Evolutionary conservation across 2,329 filamentous ascomycete species (phyloP).

Genomic region (Amphichorda felina): DNA sequence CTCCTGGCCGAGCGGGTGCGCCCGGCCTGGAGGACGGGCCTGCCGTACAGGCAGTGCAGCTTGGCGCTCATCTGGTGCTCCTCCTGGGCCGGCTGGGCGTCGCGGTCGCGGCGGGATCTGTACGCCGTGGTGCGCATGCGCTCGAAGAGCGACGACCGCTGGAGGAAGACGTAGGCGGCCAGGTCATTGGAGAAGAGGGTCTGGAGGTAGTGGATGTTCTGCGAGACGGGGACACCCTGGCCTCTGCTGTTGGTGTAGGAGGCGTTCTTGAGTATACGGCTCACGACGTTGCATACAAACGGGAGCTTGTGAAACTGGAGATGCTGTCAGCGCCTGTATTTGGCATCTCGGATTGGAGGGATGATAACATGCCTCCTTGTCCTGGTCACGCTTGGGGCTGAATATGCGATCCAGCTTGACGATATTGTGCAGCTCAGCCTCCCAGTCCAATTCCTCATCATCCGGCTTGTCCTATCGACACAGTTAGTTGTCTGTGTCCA

Average conservation of each 20-base stretch:
- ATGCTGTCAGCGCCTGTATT: too few relatives aligned
- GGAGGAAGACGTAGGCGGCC: slow-evolving; percentile 49
- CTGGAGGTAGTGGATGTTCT: slow-evolving; percentile 30
- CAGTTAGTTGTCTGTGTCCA: background rate
- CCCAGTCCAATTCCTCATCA: slow-evolving; percentile 27
- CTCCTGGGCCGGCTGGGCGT: background rate
- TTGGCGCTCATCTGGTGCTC: slow-evolving; percentile 55
- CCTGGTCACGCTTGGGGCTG: slow-evolving; percentile 10
- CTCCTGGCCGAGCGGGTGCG: slow-evolving; percentile 22
- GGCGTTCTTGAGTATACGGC: slow-evolving; percentile 31
- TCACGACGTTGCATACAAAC: slow-evolving; percentile 35
- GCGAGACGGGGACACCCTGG: slow-evolving; percentile 24
- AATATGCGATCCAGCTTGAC: slow-evolving; percentile 32
- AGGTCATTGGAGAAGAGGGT: slow-evolving; percentile 30
- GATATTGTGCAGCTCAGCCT: slow-evolving; percentile 28
- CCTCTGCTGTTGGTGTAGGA: slow-evolving; percentile 18
- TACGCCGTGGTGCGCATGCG: slow-evolving; percentile 13
- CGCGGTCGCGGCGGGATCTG: too few relatives aligned
- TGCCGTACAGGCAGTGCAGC: slow-evolving; percentile 57
- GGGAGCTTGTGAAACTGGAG: slow-evolving; percentile 24
- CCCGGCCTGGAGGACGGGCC: slow-evolving; percentile 34
- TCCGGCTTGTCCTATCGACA: slow-evolving; percentile 16
- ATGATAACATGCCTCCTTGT: slow-evolving; percentile 24
- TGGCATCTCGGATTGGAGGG: slow-evolving; percentile 1
- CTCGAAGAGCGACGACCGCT: slow-evolving; percentile 50